phyloP scores from a whole-genome alignment of 495 filamentous ascomycete species.

The Margaritispora aquatica region DNA sequence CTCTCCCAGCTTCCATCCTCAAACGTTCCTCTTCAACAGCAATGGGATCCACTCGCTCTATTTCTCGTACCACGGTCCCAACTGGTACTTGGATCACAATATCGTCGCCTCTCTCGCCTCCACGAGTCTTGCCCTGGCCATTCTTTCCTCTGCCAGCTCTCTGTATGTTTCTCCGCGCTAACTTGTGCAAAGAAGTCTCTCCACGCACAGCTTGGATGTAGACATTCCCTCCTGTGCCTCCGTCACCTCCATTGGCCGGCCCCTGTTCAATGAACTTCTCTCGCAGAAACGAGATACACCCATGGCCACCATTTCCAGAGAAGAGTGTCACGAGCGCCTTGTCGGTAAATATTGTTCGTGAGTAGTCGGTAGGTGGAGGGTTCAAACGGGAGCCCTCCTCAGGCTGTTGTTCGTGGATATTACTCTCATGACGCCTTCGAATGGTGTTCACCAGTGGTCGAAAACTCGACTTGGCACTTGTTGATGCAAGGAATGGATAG shows the following conservation, averaged over 20 bases:
- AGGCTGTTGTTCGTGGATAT: conserved; percentile 7
- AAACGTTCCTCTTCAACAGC: conserved; percentile 49
- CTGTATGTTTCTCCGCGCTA: conserved; percentile 68
- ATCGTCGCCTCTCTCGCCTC: conserved; percentile 80
- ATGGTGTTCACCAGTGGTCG: conserved; percentile 15
- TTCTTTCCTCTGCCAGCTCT: conserved; percentile 76
- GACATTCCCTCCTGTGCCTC: conserved; percentile 82
- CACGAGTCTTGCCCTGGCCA: conserved; percentile 75
- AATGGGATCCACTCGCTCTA: conserved; percentile 70
- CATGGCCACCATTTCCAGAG: conserved; percentile 78
- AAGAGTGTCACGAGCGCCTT: conserved; percentile 69
- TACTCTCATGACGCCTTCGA: conserved; percentile 27
- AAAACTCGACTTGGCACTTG: conserved; percentile 27
- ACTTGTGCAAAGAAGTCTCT: conserved; percentile 87
- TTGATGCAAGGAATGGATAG: conserved; percentile 49
- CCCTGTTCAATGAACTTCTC: conserved; percentile 84
- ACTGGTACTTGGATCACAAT: conserved; percentile 85
- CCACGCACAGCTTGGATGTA: conserved; percentile 92
- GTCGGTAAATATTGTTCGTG: conserved; percentile 76
- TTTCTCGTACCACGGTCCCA: conserved; percentile 82
- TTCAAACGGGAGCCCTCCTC: conserved; percentile 56
- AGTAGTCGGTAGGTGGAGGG: conserved; percentile 75
- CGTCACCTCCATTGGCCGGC: conserved; percentile 95
- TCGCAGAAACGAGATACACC: conserved; percentile 87
- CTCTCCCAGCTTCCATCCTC: conserved; percentile 31